Evolutionary conservation across 345 rosid genomes (phyloP), one percentile per base, ranked within the genome.

Genomic region (Balakata baccata): DNA sequence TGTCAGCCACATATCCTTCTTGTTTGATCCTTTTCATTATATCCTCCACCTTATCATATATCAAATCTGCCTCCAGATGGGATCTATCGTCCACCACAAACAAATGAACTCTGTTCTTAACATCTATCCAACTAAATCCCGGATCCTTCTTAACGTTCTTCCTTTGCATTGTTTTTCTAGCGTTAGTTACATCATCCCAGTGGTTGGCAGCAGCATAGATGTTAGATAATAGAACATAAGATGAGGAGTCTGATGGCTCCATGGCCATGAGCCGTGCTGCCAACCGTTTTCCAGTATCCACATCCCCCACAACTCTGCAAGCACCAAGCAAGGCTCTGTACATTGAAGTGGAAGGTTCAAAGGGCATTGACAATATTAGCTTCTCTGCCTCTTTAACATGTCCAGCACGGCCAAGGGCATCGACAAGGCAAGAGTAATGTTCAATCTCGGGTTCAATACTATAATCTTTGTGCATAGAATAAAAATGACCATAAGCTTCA

Each of bases 371-470:
- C 62, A 68, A 51, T 41, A 89, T 85, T 59, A 89, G 52, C 41
- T 80, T 70, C 58, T 84, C 86, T 65, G 93, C 93, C 73, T 89
- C 82, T 74, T 76, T 22, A 75, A 85, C 79, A 72, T 47, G 79
- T 59, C 89, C 91, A 60, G 87, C 84, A 57, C 89, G 87, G 43
- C 93, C 87, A 58, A 87, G 87, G 37, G 88, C 87, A 82, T 89
- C 88, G 53, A 87, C 89, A 18, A 89, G 81, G 74, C 88, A 87
- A 69, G 87, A 76, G 66, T 84, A 89, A 79, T 87, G 89, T 78
- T 86, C 88, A 22, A 87, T 78, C 70, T 84, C 87, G 64, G 91
- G 91, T 61, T 80, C 79, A 29, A 89, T 83, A 66, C 87, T 85
- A 66, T 86, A 84, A 57, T 83, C 72, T 72, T 17, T 71, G 7